Evolutionary conservation across 2,329 filamentous ascomycete genomes (phyloP).

Genomic region (Penicillium aurantiogriseum): DNA sequence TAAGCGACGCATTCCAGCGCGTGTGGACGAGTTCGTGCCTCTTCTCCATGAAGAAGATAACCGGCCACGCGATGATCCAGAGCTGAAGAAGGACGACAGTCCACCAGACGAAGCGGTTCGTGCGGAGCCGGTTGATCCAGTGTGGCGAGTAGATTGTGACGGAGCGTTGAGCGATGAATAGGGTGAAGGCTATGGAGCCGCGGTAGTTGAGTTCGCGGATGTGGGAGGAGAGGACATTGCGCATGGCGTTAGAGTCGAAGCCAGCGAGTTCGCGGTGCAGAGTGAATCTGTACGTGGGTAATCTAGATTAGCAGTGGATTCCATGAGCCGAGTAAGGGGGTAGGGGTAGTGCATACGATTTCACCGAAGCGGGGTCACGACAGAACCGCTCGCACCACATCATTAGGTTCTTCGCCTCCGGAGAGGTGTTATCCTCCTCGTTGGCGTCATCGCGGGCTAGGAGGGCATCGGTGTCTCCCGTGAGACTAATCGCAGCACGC

Average conservation of each 20-base stretch:
- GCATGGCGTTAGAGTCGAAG: slow-evolving; percentile 29
- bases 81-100: slow-evolving; percentile 37
- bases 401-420: not conserved
- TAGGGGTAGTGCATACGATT: slow-evolving; percentile 30
- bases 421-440: not conserved
- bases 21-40: slow-evolving; percentile 36
- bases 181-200: slow-evolving; percentile 30
- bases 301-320: not conserved
- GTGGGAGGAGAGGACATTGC: slow-evolving; percentile 33
- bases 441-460: slow-evolving; percentile 3
- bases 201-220: slow-evolving; percentile 41
- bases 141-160: slow-evolving; percentile 41
- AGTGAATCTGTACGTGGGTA: slow-evolving; percentile 24
- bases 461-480: slow-evolving; percentile 17
- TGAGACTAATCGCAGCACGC: not conserved
- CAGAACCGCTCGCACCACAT: slow-evolving; percentile 41
- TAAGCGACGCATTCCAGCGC: slow-evolving; percentile 32
- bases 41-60: slow-evolving; percentile 39
- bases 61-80: slow-evolving; percentile 42
- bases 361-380: slow-evolving; percentile 34
- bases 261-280: slow-evolving; percentile 32
- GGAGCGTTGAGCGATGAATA: slow-evolving; percentile 25
- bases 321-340: not conserved
- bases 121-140: slow-evolving; percentile 39
- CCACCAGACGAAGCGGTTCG: slow-evolving; percentile 37